phyloP scores from a whole-genome alignment of 805 yeast genomes.

The Zygotorulaspora chibaensis region DNA sequence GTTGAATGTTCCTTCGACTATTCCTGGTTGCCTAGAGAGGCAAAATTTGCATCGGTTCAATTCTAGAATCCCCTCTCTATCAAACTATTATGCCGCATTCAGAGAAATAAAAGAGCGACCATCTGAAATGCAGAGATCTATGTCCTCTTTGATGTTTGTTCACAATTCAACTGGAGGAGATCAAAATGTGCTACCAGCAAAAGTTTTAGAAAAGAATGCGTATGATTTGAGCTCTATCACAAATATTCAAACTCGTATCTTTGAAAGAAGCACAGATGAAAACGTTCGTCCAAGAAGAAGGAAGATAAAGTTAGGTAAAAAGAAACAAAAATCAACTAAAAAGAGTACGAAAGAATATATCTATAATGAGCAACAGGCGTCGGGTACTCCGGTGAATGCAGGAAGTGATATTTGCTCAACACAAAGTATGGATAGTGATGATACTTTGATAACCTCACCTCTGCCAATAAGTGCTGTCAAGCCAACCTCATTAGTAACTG shows the following conservation, averaged over 20 bases:
- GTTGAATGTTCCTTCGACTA: conserved; percentile 38
- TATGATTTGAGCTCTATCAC: conserved; percentile 30
- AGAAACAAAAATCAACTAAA: conserved; percentile 1
- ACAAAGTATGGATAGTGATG: conserved; percentile 1
- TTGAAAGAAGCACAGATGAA: conserved; percentile 30
- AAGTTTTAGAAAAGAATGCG: conserved; percentile 21
- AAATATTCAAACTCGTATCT: conserved; percentile 31
- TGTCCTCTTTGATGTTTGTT: conserved; percentile 4
- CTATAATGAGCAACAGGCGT: background rate
- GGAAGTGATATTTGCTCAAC: background rate
- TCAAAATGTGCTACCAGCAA: conserved; percentile 25
- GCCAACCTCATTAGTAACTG: background rate
- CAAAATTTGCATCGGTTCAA: conserved; percentile 33
- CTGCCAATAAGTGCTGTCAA: conserved; percentile 1
- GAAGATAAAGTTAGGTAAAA: conserved; percentile 23
- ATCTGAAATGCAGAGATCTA: conserved; percentile 6
- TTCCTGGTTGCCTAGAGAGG: conserved; percentile 35
- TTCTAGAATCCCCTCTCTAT: conserved; percentile 32
- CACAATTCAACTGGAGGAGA: conserved; percentile 5
- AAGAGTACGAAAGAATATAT: background rate
- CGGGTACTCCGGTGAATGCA: background rate
- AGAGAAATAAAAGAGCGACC: conserved; percentile 7
- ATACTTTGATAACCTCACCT: conserved; percentile 6
- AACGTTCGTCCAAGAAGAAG: conserved; percentile 30
- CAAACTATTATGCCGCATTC: conserved; percentile 20